Evolutionary conservation across 495 filamentous ascomycete genomes (phyloP).

Genomic region (Neurospora sp.): DNA sequence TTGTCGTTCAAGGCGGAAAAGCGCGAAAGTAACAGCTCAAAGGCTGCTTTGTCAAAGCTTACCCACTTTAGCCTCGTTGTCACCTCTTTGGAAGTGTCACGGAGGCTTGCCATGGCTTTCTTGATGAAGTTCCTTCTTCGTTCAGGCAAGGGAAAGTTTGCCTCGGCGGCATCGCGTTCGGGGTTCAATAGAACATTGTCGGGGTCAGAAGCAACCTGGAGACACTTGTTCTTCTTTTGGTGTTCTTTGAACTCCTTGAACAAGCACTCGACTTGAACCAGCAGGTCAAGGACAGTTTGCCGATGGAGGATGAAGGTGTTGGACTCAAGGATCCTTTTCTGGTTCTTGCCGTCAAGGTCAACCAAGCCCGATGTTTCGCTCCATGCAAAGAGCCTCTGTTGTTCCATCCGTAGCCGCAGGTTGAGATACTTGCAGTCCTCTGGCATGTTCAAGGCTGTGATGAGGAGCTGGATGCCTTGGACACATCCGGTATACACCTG

Average conservation of each 20-base stretch:
- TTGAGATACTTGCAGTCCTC: conserved; percentile 35
- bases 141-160: conserved; percentile 26
- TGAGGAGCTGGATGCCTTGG: conserved; percentile 34
- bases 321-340: conserved; percentile 26
- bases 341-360: conserved; percentile 23
- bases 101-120: conserved; percentile 29
- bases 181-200: conserved; percentile 23
- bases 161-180: conserved; percentile 26
- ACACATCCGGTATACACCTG: conserved; percentile 35
- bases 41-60: conserved; percentile 33
- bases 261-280: conserved; percentile 34
- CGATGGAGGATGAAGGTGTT: conserved; percentile 36
- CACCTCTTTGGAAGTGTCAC: conserved; percentile 20
- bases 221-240: conserved; percentile 22
- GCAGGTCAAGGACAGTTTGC: conserved; percentile 32
- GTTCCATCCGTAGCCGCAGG: conserved; percentile 33
- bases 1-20: conserved; percentile 34
- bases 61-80: conserved; percentile 27
- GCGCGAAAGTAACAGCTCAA: conserved; percentile 28
- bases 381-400: conserved; percentile 38
- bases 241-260: conserved; percentile 36
- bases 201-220: conserved; percentile 19
- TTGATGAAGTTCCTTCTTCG: conserved; percentile 29
- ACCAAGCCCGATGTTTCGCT: conserved; percentile 36
- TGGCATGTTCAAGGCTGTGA: conserved; percentile 32